Evolutionary conservation across 495 filamentous ascomycete genomes (phyloP), one percentile per base, ranked within the genome.

Genomic region (Hypoxylon crocopeplum): DNA sequence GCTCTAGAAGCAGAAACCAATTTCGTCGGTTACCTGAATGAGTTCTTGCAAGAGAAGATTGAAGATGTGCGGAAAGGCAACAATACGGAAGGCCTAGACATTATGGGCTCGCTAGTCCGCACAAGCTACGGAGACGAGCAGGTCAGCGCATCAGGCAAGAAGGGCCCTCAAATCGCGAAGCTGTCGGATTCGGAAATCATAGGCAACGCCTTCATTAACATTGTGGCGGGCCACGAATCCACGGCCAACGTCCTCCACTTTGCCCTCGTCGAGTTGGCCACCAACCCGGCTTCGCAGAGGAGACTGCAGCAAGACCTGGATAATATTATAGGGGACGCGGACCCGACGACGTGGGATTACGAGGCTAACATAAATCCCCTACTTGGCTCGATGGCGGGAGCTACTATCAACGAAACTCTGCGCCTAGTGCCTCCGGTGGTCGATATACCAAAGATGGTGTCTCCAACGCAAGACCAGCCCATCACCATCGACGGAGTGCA

Each of bases 151-250:
- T 42, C 58, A 12, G 39, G 32, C 25, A 62, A 57, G 10, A 70
- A 68, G 41, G 51, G 46, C 7, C 1, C 46, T 3, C 41, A 46
- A 29, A 48, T 53, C 44, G 61, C 64, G n/a, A 48, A 73, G 22
- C 63, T 87, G 8, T 70, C 69, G 3, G 79, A 86, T 58, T 71
- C 73, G 12, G 87, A 90, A 39, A 85, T 91, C 58, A 75, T 88
- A 19, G 86, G 84, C 24, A 88, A 91, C 63, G 82, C 86, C 8
- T 91, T 89, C 69, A 81, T 90, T 62, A 85, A 88, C 68, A 81
- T 85, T 33, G 74, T 90, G 11, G 87, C 88, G 1, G 88, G 88
- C 16, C 88, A 91, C 68, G 88, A 90, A 66, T 88, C 88, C 0
- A 84, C 86, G 3, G 86, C 87, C 39, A 88, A 88, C 69, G 77